Conservation (phyloP, 768 basidiomycete genomes). For the Lactarius sp. region DNA sequence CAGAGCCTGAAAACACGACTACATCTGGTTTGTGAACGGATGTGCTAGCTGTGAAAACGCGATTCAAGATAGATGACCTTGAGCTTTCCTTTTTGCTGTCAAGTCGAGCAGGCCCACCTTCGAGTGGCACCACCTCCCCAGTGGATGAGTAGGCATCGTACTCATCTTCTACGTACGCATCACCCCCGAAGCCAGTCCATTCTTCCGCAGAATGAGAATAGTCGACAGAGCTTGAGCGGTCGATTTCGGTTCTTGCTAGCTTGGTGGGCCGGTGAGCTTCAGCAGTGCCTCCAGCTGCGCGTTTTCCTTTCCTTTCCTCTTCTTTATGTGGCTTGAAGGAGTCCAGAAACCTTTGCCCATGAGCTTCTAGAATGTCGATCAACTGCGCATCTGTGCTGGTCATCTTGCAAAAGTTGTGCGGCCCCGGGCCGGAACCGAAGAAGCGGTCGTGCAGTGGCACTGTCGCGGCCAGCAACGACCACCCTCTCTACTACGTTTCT, state of each 20-base stretch:
- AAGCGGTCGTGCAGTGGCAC: background rate
- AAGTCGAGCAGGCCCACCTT: slow-evolving; percentile 12
- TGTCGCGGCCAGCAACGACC: no score
- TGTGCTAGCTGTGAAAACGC: slow-evolving; percentile 39
- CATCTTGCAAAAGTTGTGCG: background rate
- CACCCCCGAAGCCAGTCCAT: slow-evolving; percentile 38
- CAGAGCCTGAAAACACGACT: slow-evolving; percentile 50
- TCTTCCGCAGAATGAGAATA: slow-evolving; percentile 33
- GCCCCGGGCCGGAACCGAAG: background rate
- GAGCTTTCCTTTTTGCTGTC: background rate
- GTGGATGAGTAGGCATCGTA: slow-evolving; percentile 10
- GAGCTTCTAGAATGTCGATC: slow-evolving; percentile 41
- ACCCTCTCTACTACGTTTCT: background rate
- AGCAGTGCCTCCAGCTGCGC: background rate
- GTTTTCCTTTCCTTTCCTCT: slow-evolving; percentile 27
- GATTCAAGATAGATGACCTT: slow-evolving; percentile 31
- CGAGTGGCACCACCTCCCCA: background rate
- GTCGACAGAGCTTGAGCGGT: background rate
- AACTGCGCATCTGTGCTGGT: slow-evolving; percentile 31
- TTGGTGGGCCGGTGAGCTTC: slow-evolving; percentile 2
- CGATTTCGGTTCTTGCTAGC: slow-evolving; percentile 4
- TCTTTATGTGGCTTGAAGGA: slow-evolving; percentile 34
- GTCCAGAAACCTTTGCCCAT: slow-evolving; percentile 43
- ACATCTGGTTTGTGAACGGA: slow-evolving; percentile 39
- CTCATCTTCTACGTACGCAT: slow-evolving; percentile 11